Base-by-base conservation (phyloP, 352 stramenopile species). In the Phytopythium oedochilum region DNA sequence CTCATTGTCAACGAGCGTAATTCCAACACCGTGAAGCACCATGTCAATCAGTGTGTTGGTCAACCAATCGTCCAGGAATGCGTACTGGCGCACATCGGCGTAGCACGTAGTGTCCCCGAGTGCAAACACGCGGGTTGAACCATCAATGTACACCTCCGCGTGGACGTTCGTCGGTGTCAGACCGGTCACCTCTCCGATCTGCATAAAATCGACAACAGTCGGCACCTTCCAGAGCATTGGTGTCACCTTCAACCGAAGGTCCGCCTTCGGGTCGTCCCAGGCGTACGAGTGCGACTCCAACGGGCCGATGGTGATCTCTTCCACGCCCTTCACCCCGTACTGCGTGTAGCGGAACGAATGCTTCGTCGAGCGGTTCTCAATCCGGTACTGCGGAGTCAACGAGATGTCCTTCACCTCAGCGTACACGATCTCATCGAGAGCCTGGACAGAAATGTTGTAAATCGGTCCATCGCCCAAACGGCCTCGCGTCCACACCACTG, bases 111-210 rank as follows among this genome's bases (percentile, higher is more conserved):
- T 85, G 50, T 96, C 86, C 18, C 86, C 82, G 38, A 94, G 71
- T 0, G 84, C 83, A 43, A 93, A 77, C 18, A 96, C 86, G 55
- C 86, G 75, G 8, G 86, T 94, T 12, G 68, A 75, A 9, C 74
- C 74, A 56, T 96, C 83, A 57, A 96, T 91, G 60, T 96, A 96
- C 48, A 96, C 83, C 64, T 96, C 86, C 26, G 70, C 85, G 44
- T 83, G 69, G 44, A 96, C 56, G 7, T 77, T 72, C 17, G 76
- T 65, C 9, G 79, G 73, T 32, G 75, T 70, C 47, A 88, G 46
- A 31, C 71, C 78, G 50, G 70, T 66, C 28, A 88, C 67, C 22
- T 73, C 69, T 7, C 82, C 78, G 59, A 95, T 87, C 46, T 82
- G 70, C 60, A 88, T 78, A 45, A 95, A 83, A 31, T 94, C 73